A percentile compares a stretch with the other conserved stretches of the same genome.
phyloP scores from a whole-genome alignment of 371 early-diverging fungal species.

The Syncephalastrum racemosum region DNA sequence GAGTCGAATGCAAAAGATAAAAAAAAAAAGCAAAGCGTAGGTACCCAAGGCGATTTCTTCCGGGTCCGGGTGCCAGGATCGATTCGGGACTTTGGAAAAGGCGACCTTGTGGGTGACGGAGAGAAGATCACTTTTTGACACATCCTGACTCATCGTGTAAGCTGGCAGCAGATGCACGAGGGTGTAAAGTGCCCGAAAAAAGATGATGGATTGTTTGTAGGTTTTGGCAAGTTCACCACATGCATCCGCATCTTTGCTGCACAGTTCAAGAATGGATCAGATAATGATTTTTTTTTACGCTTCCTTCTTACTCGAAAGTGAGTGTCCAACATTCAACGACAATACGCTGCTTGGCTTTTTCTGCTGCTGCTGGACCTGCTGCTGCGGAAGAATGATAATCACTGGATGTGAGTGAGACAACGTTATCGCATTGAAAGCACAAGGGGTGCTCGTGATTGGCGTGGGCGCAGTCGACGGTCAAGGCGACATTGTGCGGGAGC shows the following conservation, averaged over 20 bases:
- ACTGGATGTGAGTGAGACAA: too few species aligned
- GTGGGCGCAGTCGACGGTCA: conserved; percentile 41
- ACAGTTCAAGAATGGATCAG: neutral
- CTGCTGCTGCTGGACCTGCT: too few species aligned
- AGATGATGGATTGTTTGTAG: conserved; percentile 87
- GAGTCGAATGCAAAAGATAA: too few species aligned
- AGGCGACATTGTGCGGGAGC: conserved; percentile 47
- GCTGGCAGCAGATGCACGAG: conserved; percentile 77
- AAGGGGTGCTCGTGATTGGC: too few species aligned
- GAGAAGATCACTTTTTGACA: conserved; percentile 25
- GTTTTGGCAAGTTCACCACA: conserved; percentile 62
- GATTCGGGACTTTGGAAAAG: conserved; percentile 64
- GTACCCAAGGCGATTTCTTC: conserved; percentile 15
- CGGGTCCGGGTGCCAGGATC: conserved; percentile 51
- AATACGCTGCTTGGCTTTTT: conserved; percentile 34
- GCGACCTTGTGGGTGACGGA: conserved; percentile 21
- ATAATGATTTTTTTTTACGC: neutral
- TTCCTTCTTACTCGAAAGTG: conserved; percentile 59
- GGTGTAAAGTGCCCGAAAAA: conserved; percentile 82
- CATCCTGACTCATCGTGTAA: conserved; percentile 59
- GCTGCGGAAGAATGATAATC: too few species aligned
- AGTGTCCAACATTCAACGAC: conserved; percentile 82
- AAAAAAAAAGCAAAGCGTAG: too few species aligned
- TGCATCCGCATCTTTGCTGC: neutral
- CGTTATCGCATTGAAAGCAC: too few species aligned